Conservation (phyloP, 495 filamentous ascomycete species). For the Talaromyces proteolyticus region DNA sequence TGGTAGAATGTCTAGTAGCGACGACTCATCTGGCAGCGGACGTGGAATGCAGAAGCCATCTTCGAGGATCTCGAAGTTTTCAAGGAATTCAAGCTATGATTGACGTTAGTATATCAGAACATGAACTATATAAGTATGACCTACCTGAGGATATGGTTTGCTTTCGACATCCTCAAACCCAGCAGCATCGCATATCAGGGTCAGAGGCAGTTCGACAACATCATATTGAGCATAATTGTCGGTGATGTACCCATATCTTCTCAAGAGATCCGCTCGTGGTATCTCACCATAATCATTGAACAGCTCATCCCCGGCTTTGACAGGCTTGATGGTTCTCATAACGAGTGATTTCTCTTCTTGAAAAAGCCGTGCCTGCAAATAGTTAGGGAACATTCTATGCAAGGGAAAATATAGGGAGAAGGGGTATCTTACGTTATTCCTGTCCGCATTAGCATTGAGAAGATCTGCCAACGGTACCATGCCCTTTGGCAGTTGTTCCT, state of each 20-base stretch:
- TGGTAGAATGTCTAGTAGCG: slow-evolving; percentile 31
- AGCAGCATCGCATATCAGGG: slow-evolving; percentile 45
- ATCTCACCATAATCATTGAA: slow-evolving; percentile 90
- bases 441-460: slow-evolving; percentile 83
- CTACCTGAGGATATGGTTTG: slow-evolving; percentile 39
- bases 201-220: slow-evolving; percentile 69
- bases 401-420: too few species aligned
- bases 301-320: slow-evolving; percentile 69
- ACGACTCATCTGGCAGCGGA: slow-evolving; percentile 24
- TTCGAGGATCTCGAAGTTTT: slow-evolving; percentile 44
- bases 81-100: slow-evolving; percentile 38
- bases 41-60: slow-evolving; percentile 49
- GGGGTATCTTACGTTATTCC: slow-evolving; percentile 56
- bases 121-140: slow-evolving; percentile 7
- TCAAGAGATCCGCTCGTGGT: slow-evolving; percentile 72
- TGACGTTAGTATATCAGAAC: slow-evolving; percentile 5
- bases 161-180: slow-evolving; percentile 32
- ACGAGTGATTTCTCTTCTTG: slow-evolving; percentile 59
- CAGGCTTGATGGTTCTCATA: slow-evolving; percentile 61
- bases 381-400: too few species aligned
- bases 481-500: slow-evolving; percentile 60
- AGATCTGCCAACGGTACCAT: slow-evolving; percentile 94
- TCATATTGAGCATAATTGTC: slow-evolving; percentile 69
- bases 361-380: slow-evolving; percentile 63
- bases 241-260: slow-evolving; percentile 87